A percentile compares a stretch with the other conserved stretches of the same genome.
Conservation (phyloP, 306 rosid species). For the Sesbania bispinosa region DNA sequence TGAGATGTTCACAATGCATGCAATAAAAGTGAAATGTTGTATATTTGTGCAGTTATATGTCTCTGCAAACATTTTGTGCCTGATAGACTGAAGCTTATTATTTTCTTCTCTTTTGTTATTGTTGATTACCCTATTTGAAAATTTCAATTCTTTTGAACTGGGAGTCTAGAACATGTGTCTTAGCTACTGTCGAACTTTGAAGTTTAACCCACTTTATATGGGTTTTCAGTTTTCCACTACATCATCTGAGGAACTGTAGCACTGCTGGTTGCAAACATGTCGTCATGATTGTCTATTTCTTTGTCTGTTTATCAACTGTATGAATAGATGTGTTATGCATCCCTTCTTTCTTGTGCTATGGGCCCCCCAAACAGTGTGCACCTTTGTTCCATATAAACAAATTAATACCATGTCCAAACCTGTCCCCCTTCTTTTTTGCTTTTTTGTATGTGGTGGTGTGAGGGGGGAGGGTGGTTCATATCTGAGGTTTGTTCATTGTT, state of each 20-base stretch:
- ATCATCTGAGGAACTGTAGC: neutral
- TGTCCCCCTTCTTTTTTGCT: neutral
- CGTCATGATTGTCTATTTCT: neutral
- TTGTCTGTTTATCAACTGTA: neutral
- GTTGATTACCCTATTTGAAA: neutral
- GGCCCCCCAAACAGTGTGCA: neutral
- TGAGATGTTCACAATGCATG: neutral
- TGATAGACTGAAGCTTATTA: neutral
- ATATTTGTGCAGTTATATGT: neutral
- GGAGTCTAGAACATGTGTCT: neutral
- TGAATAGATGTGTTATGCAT: neutral
- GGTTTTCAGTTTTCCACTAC: neutral
- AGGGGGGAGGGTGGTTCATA: neutral
- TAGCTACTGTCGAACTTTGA: neutral
- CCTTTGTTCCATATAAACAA: neutral
- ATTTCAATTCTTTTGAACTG: neutral
- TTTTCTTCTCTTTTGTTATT: neutral
- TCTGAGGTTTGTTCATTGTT: neutral
- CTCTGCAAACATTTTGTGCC: neutral
- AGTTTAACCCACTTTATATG: neutral
- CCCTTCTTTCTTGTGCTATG: neutral
- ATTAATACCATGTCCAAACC: neutral
- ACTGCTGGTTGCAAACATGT: slow-evolving; percentile 4
- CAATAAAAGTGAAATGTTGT: neutral
- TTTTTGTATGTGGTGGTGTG: neutral